These are phyloP conservation scores for Aquilaria agallochum DNA, from an alignment of 441 rosid genomes.

Conservation along the genomic window DNA sequence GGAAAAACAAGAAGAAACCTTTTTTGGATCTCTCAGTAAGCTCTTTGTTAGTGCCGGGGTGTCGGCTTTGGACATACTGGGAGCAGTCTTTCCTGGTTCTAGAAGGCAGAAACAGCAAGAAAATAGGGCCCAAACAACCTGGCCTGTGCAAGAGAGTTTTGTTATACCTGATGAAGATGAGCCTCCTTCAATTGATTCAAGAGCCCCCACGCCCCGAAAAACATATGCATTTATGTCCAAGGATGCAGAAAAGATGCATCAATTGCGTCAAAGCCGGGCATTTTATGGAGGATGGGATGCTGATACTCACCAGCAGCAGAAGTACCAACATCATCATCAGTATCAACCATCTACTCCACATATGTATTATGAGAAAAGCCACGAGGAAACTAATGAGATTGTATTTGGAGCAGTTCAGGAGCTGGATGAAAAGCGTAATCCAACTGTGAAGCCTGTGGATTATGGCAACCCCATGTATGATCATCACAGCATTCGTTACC, in stretches of 20 bases:
- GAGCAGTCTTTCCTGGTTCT: conserved; percentile 63
- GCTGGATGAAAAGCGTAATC: conserved; percentile 37
- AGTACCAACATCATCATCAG: conserved; percentile 60
- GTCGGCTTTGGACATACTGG: conserved; percentile 50
- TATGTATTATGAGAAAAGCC: conserved; percentile 71
- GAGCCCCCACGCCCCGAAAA: conserved; percentile 82
- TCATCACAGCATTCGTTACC: conserved; percentile 45
- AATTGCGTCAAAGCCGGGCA: conserved; percentile 77
- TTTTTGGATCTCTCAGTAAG: conserved; percentile 58
- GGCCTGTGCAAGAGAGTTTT: conserved; percentile 95
- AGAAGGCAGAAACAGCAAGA: conserved; percentile 40
- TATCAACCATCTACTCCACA: conserved; percentile 67
- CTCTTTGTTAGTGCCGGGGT: conserved; percentile 50
- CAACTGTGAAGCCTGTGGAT: conserved; percentile 49
- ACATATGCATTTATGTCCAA: conserved; percentile 92
- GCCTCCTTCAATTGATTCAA: conserved; percentile 78
- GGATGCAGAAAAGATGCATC: conserved; percentile 85
- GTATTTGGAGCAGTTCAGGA: conserved; percentile 91
- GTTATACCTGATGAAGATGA: conserved; percentile 85
- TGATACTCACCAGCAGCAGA: conserved; percentile 44
- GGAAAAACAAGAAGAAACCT: conserved; percentile 77
- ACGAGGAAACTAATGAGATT: conserved; percentile 75
- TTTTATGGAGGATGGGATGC: conserved; percentile 76
- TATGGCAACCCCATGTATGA: conserved; percentile 41
- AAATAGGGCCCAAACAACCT: conserved; percentile 35